A percentile compares a stretch with the other conserved stretches of the same genome.
Evolutionary conservation across 1,139 yeast species (phyloP).

Genomic region (Torulaspora globosa): DNA sequence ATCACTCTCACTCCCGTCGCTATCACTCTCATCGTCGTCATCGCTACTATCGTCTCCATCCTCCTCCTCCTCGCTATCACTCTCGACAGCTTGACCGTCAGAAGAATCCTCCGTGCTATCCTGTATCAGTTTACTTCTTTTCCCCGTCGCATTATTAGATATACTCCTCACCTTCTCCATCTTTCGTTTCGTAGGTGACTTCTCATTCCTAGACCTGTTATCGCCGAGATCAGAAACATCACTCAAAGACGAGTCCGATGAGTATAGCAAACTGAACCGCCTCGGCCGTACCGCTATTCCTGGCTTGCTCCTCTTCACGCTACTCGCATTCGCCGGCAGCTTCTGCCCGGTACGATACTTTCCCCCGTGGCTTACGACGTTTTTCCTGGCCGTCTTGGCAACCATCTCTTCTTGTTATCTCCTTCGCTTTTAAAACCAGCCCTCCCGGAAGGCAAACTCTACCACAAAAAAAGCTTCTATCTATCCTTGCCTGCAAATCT

Average conservation of each 20-base stretch:
- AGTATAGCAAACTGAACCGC: slow-evolving; percentile 36
- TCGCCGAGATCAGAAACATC: slow-evolving; percentile 29
- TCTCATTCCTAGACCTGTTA: slow-evolving; percentile 7
- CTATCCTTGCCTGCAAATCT: slow-evolving; percentile 2
- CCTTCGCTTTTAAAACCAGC: not conserved
- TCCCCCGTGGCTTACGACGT: slow-evolving; percentile 10
- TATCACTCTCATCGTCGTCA: slow-evolving; percentile 40
- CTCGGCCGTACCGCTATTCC: slow-evolving; percentile 29
- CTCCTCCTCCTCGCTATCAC: slow-evolving; percentile 37
- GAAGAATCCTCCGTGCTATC: slow-evolving; percentile 22
- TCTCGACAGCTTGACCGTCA: slow-evolving; percentile 30
- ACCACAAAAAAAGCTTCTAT: not conserved
- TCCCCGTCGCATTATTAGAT: slow-evolving; percentile 31
- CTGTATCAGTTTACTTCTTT: slow-evolving; percentile 34
- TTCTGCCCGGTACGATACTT: slow-evolving; percentile 23
- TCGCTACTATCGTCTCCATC: slow-evolving; percentile 36
- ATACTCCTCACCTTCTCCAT: slow-evolving; percentile 20
- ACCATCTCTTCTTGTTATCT: slow-evolving; percentile 17
- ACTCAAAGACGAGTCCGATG: slow-evolving; percentile 36
- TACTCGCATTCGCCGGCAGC: slow-evolving; percentile 19
- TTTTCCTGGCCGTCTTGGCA: slow-evolving; percentile 28
- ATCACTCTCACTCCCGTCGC: slow-evolving; percentile 39
- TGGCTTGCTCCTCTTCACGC: slow-evolving; percentile 14
- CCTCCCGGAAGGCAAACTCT: not conserved
- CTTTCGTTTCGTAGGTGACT: slow-evolving; percentile 16